Evolutionary conservation across 1,284 basidiomycete genomes (phyloP).

Genomic region (Pseudozyma sp.): DNA sequence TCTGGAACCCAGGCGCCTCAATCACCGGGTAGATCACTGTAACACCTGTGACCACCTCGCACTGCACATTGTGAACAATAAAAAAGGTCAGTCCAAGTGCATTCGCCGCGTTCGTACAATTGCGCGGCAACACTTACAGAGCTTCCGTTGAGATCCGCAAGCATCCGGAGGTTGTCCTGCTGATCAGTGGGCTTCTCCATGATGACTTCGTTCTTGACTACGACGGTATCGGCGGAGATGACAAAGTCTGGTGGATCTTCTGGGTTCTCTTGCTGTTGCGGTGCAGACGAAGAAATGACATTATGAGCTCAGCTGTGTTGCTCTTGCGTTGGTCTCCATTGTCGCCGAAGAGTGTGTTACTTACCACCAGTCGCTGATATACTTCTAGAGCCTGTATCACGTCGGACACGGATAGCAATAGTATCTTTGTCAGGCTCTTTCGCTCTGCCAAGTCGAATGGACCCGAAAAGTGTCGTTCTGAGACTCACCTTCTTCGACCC

Average conservation of each 20-base stretch:
- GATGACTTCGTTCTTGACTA: constrained; percentile 70
- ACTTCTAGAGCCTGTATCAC: constrained; percentile 66
- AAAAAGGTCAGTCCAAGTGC: not conserved
- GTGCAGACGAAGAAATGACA: not conserved
- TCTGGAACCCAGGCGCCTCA: constrained; percentile 84
- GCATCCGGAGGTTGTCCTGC: constrained; percentile 86
- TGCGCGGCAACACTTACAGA: constrained; percentile 17
- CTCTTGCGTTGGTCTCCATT: not conserved
- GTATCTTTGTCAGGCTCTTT: too few species aligned
- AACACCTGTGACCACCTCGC: constrained; percentile 65
- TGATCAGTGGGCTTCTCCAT: constrained; percentile 87
- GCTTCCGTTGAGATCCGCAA: constrained; percentile 79
- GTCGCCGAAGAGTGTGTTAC: not conserved
- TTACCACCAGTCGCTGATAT: constrained; percentile 58
- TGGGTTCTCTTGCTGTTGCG: constrained; percentile 73
- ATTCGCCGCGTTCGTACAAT: not conserved
- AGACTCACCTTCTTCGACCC: constrained; percentile 79
- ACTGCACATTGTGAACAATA: constrained; percentile 17
- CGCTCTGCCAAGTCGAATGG: too few species aligned
- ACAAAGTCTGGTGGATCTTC: constrained; percentile 91
- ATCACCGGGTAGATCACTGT: constrained; percentile 81
- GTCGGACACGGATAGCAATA: not conserved
- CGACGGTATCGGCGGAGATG: constrained; percentile 74
- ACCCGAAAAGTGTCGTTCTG: not conserved
- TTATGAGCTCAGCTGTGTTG: not conserved